Evolutionary conservation across 2,329 filamentous ascomycete species (phyloP), one percentile per base, ranked within the genome.

Genomic region (Lecanicillium sp.): DNA sequence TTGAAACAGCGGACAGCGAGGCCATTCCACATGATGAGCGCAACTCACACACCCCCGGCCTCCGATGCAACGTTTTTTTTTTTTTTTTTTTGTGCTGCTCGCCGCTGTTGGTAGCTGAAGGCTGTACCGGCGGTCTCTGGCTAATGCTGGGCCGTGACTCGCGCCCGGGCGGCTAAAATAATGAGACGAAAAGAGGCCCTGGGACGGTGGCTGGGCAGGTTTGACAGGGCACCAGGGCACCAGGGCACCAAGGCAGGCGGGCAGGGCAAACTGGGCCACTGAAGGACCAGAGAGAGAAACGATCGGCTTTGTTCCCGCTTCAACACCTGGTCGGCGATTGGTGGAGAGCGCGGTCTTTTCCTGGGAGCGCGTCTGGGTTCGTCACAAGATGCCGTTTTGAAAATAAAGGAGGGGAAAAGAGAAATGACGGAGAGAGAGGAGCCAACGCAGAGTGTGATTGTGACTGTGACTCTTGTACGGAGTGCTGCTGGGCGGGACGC

Each of bases 1-100:
- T n/a, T 39, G 44, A 39, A 46, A 33, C 15, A 19, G 26, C 12
- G 27, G 15, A 26, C 36, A 26, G 33, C 19, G 14, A 38, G 11
- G 40, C 30, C 21, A 35, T 44, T 6, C 5, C 33, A 37, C 33
- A 45, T 47, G 43, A 39, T 5, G 20, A 41, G 38, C n/a, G 29
- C 14, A 27, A 15, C 8, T 7, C 12, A 39, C 17, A 20, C 27
- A 11, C 35, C 27, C 5, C 30, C 19, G n/a, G n/a, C 21, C 36
- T 33, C 20, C 2, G n/a, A 30, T 40, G 8, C 29, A 27, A 17
- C 30, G 30, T n/a, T 7, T 40, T 40, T 39, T 38, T 15, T 15
- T 11, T 20, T 30, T 33, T 24, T 20, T 21, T n/a, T n/a, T n/a
- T 26, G 35, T 7, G 14, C 42, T 14, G n/a, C n/a, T n/a, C n/a